Evolutionary conservation across 768 basidiomycete species (phyloP), one percentile per base, ranked within the genome.

Genomic region (Suillus tomentosus): DNA sequence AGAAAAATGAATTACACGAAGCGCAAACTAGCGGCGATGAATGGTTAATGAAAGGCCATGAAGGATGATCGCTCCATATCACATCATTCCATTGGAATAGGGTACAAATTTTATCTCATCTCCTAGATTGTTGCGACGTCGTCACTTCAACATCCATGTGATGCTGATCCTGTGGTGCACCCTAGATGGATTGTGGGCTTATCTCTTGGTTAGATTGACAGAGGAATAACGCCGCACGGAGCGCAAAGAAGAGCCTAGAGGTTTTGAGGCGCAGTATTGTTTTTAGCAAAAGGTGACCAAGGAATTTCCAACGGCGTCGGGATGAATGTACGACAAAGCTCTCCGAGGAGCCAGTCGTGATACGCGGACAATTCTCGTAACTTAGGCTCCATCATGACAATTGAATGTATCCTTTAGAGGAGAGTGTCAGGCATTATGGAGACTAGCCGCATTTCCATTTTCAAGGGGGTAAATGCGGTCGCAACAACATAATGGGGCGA

Each of bases 351-450:
- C 54, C 42, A 42, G 39, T 39, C 1, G 45, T 50, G 47, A 45
- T 62, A 39, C 55, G 64, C 64, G 62, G 64, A 42, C 19, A 39
- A 39, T 17, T 63, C n/a, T 56, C 64, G 64, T 63, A 65, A 62
- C 55, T 57, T 40, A 31, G 31, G 27, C 24, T 62, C 22, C 27
- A 43, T 56, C 64, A 63, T 27, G 57, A 56, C 45, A 54, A 58
- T 14, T 24, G 40, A 58, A 61, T 47, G 11, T 27, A 27, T 27
- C 62, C 51, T 13, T 39, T 53, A 15, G 56, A 45, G 17, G 39
- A 9, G 24, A 51, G 53, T 40, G 43, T 40, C 5, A 55, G 10
- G 31, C 57, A 22, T 48, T 36, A n/a, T 37, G 31, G 14, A 58
- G 40, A 27, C 27, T 58, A 58, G 42, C 37, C 57, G 48, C 69